A percentile compares a stretch with the other conserved stretches of the same genome.
These are phyloP conservation scores for Dactylella cylindrospora DNA, from an alignment of 2,329 filamentous ascomycete species.

Conservation along the genomic window DNA sequence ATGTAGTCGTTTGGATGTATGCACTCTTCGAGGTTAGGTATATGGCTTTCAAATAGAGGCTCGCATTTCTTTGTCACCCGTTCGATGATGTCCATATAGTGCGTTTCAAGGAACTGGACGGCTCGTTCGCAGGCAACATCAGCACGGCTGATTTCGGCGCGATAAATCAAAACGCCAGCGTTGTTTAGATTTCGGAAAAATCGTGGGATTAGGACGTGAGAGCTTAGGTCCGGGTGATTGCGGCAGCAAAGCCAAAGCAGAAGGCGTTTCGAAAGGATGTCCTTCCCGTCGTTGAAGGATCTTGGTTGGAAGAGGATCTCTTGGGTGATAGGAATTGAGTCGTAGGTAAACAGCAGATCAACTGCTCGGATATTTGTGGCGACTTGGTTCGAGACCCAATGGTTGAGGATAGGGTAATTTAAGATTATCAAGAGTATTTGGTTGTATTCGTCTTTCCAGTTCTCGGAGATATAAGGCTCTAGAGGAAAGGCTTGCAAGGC, in stretches of 20 bases:
- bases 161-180: constrained; percentile 18
- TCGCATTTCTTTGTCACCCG: constrained; percentile 15
- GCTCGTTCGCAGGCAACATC: constrained; percentile 16
- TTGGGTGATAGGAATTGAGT: constrained; percentile 11
- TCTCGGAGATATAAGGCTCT: constrained; percentile 16
- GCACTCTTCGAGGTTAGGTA: neutral
- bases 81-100: constrained; percentile 15
- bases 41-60: constrained; percentile 5
- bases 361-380: constrained; percentile 8
- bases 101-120: constrained; percentile 19
- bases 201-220: neutral
- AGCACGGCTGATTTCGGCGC: constrained; percentile 22
- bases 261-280: constrained; percentile 20
- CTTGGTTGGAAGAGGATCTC: constrained; percentile 31
- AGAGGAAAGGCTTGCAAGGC: constrained; percentile 7
- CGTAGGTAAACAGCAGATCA: constrained; percentile 21
- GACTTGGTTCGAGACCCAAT: constrained; percentile 9
- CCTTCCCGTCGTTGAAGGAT: neutral
- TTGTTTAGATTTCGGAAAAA: constrained; percentile 16
- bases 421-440: constrained; percentile 10
- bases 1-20: too few species aligned
- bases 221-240: constrained; percentile 4
- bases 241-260: constrained; percentile 37
- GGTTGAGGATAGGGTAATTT: constrained; percentile 8
- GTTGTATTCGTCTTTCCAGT: constrained; percentile 22